Evolutionary conservation across 2,329 filamentous ascomycete genomes (phyloP), one percentile per base, ranked within the genome.

Genomic region (Phaeosphaeria sp.): DNA sequence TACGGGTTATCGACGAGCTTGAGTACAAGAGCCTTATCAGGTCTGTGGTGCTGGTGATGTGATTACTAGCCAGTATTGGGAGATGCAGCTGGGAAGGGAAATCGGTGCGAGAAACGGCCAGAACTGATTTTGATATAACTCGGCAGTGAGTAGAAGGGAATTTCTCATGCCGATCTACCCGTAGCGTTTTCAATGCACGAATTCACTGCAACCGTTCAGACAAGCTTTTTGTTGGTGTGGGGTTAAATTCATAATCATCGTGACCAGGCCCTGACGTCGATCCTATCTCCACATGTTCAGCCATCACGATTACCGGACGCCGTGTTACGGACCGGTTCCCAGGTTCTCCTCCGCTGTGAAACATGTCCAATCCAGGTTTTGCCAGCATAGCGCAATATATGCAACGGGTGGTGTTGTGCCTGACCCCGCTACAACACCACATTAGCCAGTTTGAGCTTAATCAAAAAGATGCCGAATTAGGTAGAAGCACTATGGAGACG

Each of bases 391-490:
- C 23, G 51, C 50, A 47, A 54, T 57, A 18, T 53, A 46, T 42
- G 33, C 22, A 22, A 18, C 44, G 43, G 43, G 30, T 43, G 47
- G 44, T 42, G 20, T 17, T 17, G 36, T 50, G 23, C 36, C 46
- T 44, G 6, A 50, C 25, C 36, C 47, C 25, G 17, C 7, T n/a
- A 15, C 50, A 18, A 15, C 21, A 46, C 50, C 47, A 54, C 58
- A 50, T 53, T 48, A 51, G 54, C 42, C 58, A 58, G 27, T 57
- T 43, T 58, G 46, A 50, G 27, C 36, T 55, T 55, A 52, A 60
- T 58, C 47, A 57, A 60, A 50, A 42, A 3, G 46, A 23, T 50
- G 39, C 36, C 49, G 13, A 9, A 52, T 58, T 15, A 21, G 58
- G 48, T 13, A 48, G 5, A 23, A 23, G 13, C 46, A 58, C 52